Evolutionary conservation across 345 rosid species (phyloP), one percentile per base, ranked within the genome.

Genomic region (Bretschneidera sinensis): DNA sequence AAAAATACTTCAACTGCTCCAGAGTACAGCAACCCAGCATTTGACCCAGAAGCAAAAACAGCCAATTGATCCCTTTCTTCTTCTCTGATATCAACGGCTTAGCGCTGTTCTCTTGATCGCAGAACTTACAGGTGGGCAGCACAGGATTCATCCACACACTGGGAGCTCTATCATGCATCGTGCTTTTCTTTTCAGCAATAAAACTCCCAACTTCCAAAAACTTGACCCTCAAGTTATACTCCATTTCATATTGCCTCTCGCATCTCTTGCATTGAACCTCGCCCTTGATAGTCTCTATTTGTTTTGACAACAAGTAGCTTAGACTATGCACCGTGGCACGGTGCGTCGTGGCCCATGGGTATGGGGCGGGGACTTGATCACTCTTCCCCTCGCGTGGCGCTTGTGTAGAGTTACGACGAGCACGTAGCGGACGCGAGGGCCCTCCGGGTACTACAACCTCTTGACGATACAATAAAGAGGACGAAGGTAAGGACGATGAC

Each of bases 1-100:
- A 92, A 34, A 92, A 87, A 74, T 92, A 87, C 82, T 85, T 92
- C 57, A 92, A 69, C 68, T 89, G 89, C 1, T 79, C 81, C 20
- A 92, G 76, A 2, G 92, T 84, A 57, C 94, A 89, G 54, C 76
- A 76, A 0, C 96, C 97, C 21, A 92, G 55, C 62, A 77, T 61
- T 65, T 87, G 86, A 16, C 94, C 98, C 53, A 87, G 71, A 20
- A 92, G 74, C 82, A 92, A 64, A 67, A 92, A 92, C 66, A 92
- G 68, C 98, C 98, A 92, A 64, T 89, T 92, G 21, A 89, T 89
- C 18, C 56, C 14, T 54, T 71, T 57, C 68, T 85, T 89, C 70
- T 81, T 57, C 15, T 59, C 74, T 0, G 84, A 51, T 17, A 85
- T 72, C 68, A 87, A 76, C 0, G 97, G 94, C 71, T 75, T 84